Conservation (phyloP, 257 asterid genomes). For the Cruciata laevipes region DNA sequence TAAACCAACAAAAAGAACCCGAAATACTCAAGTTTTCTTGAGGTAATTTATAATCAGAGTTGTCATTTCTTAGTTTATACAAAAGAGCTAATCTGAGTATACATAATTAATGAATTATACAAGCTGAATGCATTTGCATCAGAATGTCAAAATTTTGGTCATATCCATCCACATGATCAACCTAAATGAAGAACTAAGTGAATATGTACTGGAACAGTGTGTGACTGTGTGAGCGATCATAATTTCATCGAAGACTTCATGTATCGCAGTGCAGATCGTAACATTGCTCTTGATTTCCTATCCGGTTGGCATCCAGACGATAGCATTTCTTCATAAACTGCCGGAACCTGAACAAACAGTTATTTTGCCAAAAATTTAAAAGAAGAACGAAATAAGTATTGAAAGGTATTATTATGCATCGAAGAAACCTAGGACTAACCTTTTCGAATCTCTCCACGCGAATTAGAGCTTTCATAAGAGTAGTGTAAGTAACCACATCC, state of each 20-base stretch:
- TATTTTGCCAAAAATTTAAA: not conserved
- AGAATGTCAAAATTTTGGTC: not conserved
- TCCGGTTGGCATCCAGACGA: conserved; percentile 79
- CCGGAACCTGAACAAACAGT: conserved; percentile 61
- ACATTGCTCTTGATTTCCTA: conserved; percentile 91
- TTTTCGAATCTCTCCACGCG: conserved; percentile 83
- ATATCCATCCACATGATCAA: not conserved
- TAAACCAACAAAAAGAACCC: not conserved
- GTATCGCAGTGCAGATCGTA: conserved; percentile 85
- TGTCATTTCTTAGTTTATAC: not conserved
- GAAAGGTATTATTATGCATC: not conserved
- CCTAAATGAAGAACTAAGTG: not conserved
- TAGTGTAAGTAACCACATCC: conserved; percentile 90
- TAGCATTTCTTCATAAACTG: conserved; percentile 90
- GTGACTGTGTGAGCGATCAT: conserved; percentile 22
- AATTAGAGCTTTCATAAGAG: conserved; percentile 88
- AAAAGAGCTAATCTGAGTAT: conserved; percentile 1
- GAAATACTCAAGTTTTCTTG: not conserved
- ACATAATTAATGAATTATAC: not conserved
- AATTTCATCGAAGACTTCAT: conserved; percentile 53
- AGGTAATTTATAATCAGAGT: not conserved
- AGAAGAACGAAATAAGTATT: not conserved
- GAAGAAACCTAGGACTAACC: conserved; percentile 29
- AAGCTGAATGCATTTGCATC: not conserved
- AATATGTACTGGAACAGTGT: conserved; percentile 1